Base-by-base conservation (phyloP, 768 basidiomycete genomes). In the Rhodotorula sphaerocarpa region DNA sequence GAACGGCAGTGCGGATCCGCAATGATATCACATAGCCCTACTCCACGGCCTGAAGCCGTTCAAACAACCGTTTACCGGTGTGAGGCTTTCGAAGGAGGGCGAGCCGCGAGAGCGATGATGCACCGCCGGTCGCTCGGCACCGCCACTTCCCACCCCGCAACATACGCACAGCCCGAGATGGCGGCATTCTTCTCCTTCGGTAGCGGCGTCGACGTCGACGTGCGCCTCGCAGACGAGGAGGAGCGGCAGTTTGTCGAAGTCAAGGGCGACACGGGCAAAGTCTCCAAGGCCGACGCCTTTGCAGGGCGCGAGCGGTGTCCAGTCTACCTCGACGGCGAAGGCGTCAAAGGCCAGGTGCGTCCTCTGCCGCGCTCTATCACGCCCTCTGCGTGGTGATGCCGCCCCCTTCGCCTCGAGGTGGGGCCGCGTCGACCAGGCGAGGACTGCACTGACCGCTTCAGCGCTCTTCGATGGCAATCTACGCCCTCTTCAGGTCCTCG, bases 291-390 rank as follows among this genome's bases (percentile, higher is more conserved):
- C 21, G n/a, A 28, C 5, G 90, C 92, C 66, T 91, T 92, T 77
- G 91, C 93, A 50, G 85, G 86, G 74, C 79, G 80, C 61, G 80
- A 86, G 54, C 69, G 86, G 60, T 90, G 86, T 80, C 90, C 92
- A 3, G 86, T 97, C 10, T 96, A 89, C 75, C 92, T 88, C 73
- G 95, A 97, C 75, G 95, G 93, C 10, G 93, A 97, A 73, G 84
- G 86, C n/a, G 81, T 97, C 39, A 74, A 79, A 23, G 92, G 95
- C 5, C 85, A 88, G 83, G 91, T 91, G 54, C 71, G 48, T 20
- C 7, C 11, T 43, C 21, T 47, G 36, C 16, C 36, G 16, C 16
- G 2, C 28, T 10, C 18, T 48, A 16, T 7, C 30, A 16, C 45
- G 74, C 75, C 30, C 12, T 18, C 21, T 18, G 21, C 30, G 0